These are phyloP conservation scores for Primulina huaijiensis DNA, from an alignment of 257 asterid species.

Conservation along the genomic window DNA sequence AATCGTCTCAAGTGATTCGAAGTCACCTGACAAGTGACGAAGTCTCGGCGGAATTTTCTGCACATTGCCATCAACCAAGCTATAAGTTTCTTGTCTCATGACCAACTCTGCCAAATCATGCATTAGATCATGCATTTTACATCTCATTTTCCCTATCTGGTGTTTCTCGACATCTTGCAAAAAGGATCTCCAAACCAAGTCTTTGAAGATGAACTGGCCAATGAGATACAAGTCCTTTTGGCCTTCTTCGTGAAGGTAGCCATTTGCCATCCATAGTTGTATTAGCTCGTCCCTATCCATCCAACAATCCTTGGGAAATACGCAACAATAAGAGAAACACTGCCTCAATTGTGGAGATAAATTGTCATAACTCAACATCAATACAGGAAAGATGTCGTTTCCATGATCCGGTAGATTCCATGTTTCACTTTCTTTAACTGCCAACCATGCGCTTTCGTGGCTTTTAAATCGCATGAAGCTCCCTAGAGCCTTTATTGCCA, in stretches of 20 bases:
- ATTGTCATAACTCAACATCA: constrained; percentile 30
- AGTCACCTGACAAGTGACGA: constrained; percentile 12
- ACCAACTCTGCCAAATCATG: constrained; percentile 29
- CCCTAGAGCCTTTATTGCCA: constrained; percentile 27
- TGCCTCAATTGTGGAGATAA: constrained; percentile 19
- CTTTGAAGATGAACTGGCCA: constrained; percentile 18
- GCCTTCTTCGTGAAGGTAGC: neutral
- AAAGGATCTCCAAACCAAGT: constrained; percentile 26
- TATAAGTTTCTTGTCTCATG: constrained; percentile 18
- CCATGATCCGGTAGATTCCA: constrained; percentile 12
- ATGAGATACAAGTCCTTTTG: constrained; percentile 8
- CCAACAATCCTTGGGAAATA: constrained; percentile 23
- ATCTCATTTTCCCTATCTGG: neutral
- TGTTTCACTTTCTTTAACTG: constrained; percentile 10
- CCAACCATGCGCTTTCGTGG: constrained; percentile 22
- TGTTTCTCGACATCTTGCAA: constrained; percentile 20
- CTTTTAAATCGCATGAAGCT: constrained; percentile 23
- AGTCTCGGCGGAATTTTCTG: constrained; percentile 3
- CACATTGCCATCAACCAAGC: neutral
- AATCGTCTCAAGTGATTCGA: neutral
- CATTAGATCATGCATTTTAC: constrained; percentile 29
- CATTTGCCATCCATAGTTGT: constrained; percentile 27
- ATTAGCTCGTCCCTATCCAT: constrained; percentile 19
- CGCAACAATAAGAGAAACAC: constrained; percentile 27
- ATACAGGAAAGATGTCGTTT: constrained; percentile 6